Percentiles rank a stretch among this genome's conserved stretches.
These are phyloP conservation scores for Kwoniella botswanensis DNA, from an alignment of 768 basidiomycete species.

Conservation along the genomic window DNA sequence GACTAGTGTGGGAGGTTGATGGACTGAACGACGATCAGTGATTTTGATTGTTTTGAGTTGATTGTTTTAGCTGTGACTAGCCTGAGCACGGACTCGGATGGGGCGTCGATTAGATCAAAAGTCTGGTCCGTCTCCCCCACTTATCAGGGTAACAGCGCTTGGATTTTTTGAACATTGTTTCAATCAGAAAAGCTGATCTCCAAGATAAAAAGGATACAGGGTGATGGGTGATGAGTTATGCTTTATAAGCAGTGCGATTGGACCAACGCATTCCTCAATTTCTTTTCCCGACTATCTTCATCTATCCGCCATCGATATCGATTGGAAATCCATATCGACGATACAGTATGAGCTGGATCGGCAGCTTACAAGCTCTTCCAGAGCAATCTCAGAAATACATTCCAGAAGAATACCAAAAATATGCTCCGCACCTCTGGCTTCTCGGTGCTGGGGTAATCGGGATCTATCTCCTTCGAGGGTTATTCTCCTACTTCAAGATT, in stretches of 20 bases:
- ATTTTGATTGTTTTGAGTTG: neutral
- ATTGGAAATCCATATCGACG: neutral
- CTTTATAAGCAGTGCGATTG: constrained; percentile 12
- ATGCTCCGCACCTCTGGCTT: constrained; percentile 1
- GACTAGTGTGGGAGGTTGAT: too few species aligned
- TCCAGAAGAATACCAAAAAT: constrained; percentile 5
- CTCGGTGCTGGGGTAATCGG: constrained; percentile 1
- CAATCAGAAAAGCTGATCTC: neutral
- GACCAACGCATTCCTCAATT: neutral
- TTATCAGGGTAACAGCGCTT: neutral
- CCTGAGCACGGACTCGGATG: neutral
- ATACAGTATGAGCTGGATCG: constrained; percentile 12
- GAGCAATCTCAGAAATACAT: constrained; percentile 1
- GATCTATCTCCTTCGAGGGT: neutral
- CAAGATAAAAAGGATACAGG: neutral
- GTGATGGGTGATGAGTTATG: neutral
- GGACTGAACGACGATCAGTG: neutral
- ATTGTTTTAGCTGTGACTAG: neutral
- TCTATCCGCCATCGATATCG: neutral
- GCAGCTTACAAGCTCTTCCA: neutral
- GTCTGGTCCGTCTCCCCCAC: neutral
- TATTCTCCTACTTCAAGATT: constrained; percentile 10
- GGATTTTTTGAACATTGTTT: neutral
- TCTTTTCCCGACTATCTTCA: neutral
- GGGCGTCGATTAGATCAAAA: neutral